Evolutionary conservation across 352 stramenopile species (phyloP), one percentile per base, ranked within the genome.

Genomic region (Pythium guiyangense): DNA sequence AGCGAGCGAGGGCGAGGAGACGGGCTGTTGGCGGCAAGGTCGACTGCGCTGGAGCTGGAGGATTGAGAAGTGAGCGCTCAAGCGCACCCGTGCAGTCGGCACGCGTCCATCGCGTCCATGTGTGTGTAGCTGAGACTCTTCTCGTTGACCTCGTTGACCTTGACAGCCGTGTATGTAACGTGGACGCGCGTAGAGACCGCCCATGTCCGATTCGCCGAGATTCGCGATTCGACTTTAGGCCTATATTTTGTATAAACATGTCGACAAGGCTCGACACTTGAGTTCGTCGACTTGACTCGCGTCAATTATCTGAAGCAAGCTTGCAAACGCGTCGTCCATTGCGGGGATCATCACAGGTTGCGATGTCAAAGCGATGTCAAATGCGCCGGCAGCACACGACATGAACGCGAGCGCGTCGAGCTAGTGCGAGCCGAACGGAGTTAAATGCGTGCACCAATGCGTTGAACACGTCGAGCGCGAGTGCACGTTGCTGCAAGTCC

Each of bases 1-100:
- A 12, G 22, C 31, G 54, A 20, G 22, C 22, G 22, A 22, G 22
- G 22, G 43, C 29, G 10, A 27, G 18, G n/a, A 26, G 52, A 11
- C 27, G 26, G 9, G 18, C 17, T 5, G 39, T 42, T 22, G 22
- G 22, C 22, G 18, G 26, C 15, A 20, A 31, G 26, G 50, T 29
- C 18, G 20, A 3, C 29, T 56, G 50, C 14, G 50, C 29, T 35
- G 50, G 31, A 44, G 50, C 22, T 22, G 35, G 50, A 25, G 20
- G 15, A 56, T 47, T 26, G 34, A n/a, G 11, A 25, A 56, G n/a
- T 56, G 50, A 54, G 22, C 45, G 22, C 11, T 27, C 37, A n/a
- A 43, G 37, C 6, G 14, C 17, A 12, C 6, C 6, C 6, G 31
- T 10, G 31, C 31, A 37, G 31, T 37, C 31, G 31, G 31, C 6